These are phyloP conservation scores for Neurospora sublineolata DNA, from an alignment of 495 filamentous ascomycete genomes.

Conservation along the genomic window DNA sequence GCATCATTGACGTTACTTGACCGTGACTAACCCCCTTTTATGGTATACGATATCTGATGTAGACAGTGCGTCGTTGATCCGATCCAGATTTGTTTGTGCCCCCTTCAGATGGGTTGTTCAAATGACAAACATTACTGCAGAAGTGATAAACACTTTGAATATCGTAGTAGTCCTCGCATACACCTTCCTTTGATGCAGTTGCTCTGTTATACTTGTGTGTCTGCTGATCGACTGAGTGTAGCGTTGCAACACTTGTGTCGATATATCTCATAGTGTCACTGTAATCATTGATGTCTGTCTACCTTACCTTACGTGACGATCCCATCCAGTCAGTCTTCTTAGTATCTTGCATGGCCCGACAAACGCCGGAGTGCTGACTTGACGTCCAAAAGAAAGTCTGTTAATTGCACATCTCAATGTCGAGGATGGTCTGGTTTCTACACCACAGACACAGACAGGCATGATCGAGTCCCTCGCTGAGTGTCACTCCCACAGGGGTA, in stretches of 20 bases:
- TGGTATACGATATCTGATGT: not conserved
- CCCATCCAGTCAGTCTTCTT: not conserved
- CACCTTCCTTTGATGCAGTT: not conserved
- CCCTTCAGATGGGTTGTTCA: not conserved
- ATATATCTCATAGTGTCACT: not conserved
- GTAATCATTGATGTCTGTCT: not conserved
- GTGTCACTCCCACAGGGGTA: not conserved
- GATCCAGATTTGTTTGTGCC: not conserved
- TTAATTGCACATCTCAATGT: not conserved
- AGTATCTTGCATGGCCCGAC: not conserved
- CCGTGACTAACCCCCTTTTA: not conserved
- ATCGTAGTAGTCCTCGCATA: not conserved
- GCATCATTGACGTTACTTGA: not conserved
- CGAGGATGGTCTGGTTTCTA: not conserved
- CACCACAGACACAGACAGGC: not conserved
- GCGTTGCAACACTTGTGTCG: not conserved
- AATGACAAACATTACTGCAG: not conserved
- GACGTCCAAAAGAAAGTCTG: not conserved
- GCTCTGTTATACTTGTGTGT: not conserved
- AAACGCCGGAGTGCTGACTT: not conserved
- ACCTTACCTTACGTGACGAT: not conserved
- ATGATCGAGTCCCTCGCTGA: too few relatives aligned
- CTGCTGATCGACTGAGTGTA: not conserved
- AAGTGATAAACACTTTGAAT: not conserved
- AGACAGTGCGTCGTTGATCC: not conserved